Evolutionary conservation across 2,329 filamentous ascomycete genomes (phyloP), one percentile per base, ranked within the genome.

Genomic region (Dryadomyces sulphureus): DNA sequence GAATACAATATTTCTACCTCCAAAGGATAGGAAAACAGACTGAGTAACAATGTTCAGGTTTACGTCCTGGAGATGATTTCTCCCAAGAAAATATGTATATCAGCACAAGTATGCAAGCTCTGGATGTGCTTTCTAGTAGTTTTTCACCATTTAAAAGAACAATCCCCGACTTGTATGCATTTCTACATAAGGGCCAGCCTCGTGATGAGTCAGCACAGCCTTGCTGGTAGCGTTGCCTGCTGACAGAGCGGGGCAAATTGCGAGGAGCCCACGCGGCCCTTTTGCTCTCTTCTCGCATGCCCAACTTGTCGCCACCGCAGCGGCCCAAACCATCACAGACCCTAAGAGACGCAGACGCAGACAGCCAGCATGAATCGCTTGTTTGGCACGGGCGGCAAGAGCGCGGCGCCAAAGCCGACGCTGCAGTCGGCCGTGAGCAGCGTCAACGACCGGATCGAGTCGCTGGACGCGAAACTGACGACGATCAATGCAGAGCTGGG

Each of bases 381-480:
- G 56, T 98, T 98, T 63, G 92, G 92, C 61, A 76, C 82, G 41
- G 44, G 50, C 56, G 49, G 49, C 55, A 82, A 77, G 65, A 81
- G 84, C 53, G 81, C 80, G 52, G 81, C 80, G 52, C 89, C 92
- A 46, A 96, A 96, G 66, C 87, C 92, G 43, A 90, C 84, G 43
- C 84, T 95, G 54, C 77, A 77, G 66, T 72, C 77, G 56, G 89
- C 89, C 55, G 94, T 95, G 58, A 65, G 71, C 62, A 92, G 85
- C 71, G 83, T 92, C 59, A 88, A 94, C 69, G 76, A 77, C 49
- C 79, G 88, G 59, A 77, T 94, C 62, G 80, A 87, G 59, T 81
- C 77, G 53, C 81, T 95, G 68, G 92, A 96, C 67, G 89, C 94
- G 51, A 94, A 96, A 61, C 84, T 96, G 57, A 84, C 89, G 50